Base-by-base conservation (phyloP, 805 yeast species). In the Vanderwaltozyma polyspora region DNA sequence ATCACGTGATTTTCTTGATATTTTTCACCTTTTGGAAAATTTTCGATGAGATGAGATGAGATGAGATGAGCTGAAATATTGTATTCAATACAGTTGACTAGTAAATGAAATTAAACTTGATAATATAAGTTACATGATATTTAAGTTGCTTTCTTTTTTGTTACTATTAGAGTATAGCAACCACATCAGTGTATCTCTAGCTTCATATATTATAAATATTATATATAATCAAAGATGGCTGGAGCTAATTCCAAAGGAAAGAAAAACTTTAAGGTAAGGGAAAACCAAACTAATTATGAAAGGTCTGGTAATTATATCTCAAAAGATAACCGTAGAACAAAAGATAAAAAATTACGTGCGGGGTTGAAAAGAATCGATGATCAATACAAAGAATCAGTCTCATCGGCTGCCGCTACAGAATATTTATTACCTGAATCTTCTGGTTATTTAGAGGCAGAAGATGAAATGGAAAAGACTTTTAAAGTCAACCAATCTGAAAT, bases 361-460 rank as follows among this genome's bases (percentile, higher is more conserved):
- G 76, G 76, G 16, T 53, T 89, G 49, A 74, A 74, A 44, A 67
- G 75, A 45, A 60, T 76, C 25, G 94, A 89, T 52, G 66, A 68
- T 27, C 78, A 79, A 46, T 82, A 80, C 57, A 70, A 74, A 42
- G 80, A 78, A 39, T 93, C 95, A 1, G 72, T 82, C n/a, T 66
- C 69, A 43, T 70, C 85, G 8, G 95, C 95, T 2, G 85, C 87
- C 9, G 76, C 79, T 4, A 81, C 96, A 0, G 96, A 91, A 48
- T 69, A 85, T 49, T 67, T 91, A 42, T 63, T 85, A 23, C 83
- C 81, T 40, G 97, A 91, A 62, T 79, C 80, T 19, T 72, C 68
- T 4, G 99, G 99, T 30, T 80, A 67, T 49, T 57, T 91, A 41
- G 98, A 91, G 57, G 85, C 95, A 5, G 98, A 91, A 50, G 79